A percentile compares a stretch with the other conserved stretches of the same genome.
phyloP scores from a whole-genome alignment of 208 protist species.

The Naegleria gruberi region DNA sequence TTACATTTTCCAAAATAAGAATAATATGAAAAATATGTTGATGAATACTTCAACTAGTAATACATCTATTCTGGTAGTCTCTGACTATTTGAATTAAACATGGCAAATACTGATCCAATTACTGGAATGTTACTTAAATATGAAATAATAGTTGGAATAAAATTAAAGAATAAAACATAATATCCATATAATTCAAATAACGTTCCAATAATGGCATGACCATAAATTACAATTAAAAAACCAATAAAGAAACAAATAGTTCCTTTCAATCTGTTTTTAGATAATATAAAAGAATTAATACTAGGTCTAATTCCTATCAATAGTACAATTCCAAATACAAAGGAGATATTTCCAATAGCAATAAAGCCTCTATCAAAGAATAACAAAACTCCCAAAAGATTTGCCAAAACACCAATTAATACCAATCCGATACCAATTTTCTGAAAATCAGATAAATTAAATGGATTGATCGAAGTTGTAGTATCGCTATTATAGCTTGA shows the following conservation, averaged over 20 bases:
- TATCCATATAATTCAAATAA: conserved; percentile 4
- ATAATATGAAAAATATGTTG: background rate
- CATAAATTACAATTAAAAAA: conserved; percentile 2
- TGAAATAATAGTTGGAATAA: conserved; percentile 9
- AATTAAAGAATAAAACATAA: background rate
- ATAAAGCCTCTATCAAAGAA: conserved; percentile 25
- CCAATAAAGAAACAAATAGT: background rate
- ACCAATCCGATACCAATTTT: conserved; percentile 15
- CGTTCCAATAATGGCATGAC: background rate
- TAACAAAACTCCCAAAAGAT: conserved; percentile 10
- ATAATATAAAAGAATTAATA: conserved; percentile 5
- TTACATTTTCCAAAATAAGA: background rate
- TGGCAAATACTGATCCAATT: background rate
- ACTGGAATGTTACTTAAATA: background rate
- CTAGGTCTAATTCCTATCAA: conserved; percentile 9
- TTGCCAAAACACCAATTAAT: background rate
- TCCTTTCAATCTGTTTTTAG: background rate
- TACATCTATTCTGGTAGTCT: background rate
- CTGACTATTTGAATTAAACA: background rate
- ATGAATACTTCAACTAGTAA: background rate
- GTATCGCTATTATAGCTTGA: background rate
- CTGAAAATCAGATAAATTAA: background rate
- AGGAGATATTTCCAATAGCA: conserved; percentile 25
- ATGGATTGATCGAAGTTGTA: background rate
- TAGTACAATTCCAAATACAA: conserved; percentile 8